Conservation (phyloP, 768 basidiomycete genomes). For the Piloderma croceum region DNA sequence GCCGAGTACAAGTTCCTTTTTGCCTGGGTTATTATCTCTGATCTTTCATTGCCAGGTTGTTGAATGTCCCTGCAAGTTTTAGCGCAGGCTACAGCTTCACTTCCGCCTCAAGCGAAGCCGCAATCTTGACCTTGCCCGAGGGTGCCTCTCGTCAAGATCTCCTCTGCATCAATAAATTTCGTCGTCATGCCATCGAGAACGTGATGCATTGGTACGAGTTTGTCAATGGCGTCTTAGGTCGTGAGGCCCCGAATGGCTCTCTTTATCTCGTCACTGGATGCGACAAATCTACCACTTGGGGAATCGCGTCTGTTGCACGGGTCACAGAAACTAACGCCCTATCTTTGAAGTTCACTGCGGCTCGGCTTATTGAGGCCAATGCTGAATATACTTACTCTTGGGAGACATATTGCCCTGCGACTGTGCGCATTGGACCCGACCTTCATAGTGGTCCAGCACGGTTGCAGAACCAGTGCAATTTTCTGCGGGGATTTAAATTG, state of each 20-base stretch:
- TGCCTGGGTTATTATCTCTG: no score
- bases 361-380: background rate
- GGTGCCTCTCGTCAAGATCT: slow-evolving; percentile 9
- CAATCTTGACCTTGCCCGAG: slow-evolving; percentile 9
- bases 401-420: slow-evolving; percentile 6
- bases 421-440: background rate
- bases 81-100: background rate
- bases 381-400: slow-evolving; percentile 8
- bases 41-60: no score
- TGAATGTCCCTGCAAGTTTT: slow-evolving; percentile 4
- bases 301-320: slow-evolving; percentile 6
- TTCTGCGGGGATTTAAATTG: slow-evolving; percentile 13
- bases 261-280: no score
- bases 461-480: slow-evolving; percentile 10
- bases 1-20: no score
- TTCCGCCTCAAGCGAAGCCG: slow-evolving; percentile 2
- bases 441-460: slow-evolving; percentile 2
- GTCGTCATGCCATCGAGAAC: slow-evolving; percentile 7
- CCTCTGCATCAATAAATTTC: background rate
- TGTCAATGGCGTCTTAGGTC: slow-evolving; percentile 2
- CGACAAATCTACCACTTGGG: no score
- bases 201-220: slow-evolving; percentile 10
- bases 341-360: slow-evolving; percentile 9
- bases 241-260: slow-evolving; percentile 9
- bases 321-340: background rate